A percentile compares a stretch with the other conserved stretches of the same genome.
Evolutionary conservation across 495 filamentous ascomycete genomes (phyloP).

Genomic region (Bathelium albidoporum): DNA sequence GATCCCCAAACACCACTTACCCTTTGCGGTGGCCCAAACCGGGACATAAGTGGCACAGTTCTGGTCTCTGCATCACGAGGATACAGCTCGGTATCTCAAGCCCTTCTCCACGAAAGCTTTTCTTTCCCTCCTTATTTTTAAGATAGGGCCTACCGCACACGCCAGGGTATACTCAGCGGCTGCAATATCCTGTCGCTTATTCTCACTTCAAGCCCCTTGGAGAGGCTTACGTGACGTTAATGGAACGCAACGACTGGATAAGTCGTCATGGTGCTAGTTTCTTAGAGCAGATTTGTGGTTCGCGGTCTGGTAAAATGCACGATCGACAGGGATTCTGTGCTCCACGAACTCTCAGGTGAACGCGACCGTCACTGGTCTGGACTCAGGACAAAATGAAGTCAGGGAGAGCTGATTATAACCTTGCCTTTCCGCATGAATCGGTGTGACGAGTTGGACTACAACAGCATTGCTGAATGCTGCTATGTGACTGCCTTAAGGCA

Average conservation of each 20-base stretch:
- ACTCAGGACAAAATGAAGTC: not conserved
- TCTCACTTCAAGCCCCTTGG: too few relatives aligned
- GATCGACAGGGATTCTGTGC: not conserved
- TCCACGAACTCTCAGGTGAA: not conserved
- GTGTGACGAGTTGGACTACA: not conserved
- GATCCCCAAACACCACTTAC: too few relatives aligned
- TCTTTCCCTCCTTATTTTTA: too few relatives aligned
- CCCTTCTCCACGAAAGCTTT: too few relatives aligned
- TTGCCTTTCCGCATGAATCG: not conserved
- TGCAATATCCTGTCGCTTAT: too few relatives aligned
- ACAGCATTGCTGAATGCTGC: not conserved
- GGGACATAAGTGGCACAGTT: too few relatives aligned
- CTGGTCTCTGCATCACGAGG: too few relatives aligned
- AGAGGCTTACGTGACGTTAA: not conserved
- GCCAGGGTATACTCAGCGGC: not conserved
- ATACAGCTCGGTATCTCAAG: too few relatives aligned
- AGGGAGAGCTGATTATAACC: not conserved
- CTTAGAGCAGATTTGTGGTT: too few relatives aligned
- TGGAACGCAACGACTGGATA: not conserved
- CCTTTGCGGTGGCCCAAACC: too few relatives aligned
- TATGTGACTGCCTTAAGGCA: not conserved
- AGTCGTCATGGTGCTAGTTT: not conserved
- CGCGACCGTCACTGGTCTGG: not conserved
- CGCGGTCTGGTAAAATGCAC: not conserved
- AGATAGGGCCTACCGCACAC: too few relatives aligned